Evolutionary conservation across 2,329 filamentous ascomycete genomes (phyloP).

Genomic region (Magnaporthiopsis incrustans): DNA sequence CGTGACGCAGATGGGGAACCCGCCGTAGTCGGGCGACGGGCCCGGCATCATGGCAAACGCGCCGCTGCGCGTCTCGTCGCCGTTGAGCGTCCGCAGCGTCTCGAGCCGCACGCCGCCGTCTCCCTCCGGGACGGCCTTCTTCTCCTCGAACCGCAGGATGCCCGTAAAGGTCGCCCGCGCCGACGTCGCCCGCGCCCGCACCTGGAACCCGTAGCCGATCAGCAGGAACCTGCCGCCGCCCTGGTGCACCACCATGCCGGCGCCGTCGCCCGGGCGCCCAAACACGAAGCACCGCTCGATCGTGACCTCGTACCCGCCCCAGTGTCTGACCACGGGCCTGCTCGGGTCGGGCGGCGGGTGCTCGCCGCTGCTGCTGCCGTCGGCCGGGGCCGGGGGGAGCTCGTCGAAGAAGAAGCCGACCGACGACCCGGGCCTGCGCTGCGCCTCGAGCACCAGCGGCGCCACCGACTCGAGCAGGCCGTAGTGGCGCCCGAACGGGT

Average conservation of each 20-base stretch:
- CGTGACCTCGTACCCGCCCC: constrained; percentile 24
- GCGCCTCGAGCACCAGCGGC: constrained; percentile 24
- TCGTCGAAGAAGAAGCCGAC: constrained; percentile 26
- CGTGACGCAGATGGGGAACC: constrained; percentile 46
- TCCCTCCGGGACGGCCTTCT: constrained; percentile 14
- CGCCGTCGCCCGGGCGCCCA: constrained; percentile 28
- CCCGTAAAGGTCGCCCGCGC: constrained; percentile 26
- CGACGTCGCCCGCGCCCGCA: constrained; percentile 15
- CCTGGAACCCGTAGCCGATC: constrained; percentile 25
- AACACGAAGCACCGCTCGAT: constrained; percentile 30
- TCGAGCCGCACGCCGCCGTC: constrained; percentile 13
- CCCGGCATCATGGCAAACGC: constrained; percentile 45
- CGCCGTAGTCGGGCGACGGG: constrained; percentile 47
- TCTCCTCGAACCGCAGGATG: constrained; percentile 28
- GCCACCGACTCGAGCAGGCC: constrained; percentile 17
- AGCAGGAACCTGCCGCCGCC: constrained; percentile 26
- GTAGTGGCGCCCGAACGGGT: constrained; percentile 27
- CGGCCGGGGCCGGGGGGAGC: background rate
- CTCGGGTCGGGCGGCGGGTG: constrained; percentile 5
- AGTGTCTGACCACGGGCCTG: constrained; percentile 18
- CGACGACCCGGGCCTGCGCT: constrained; percentile 21
- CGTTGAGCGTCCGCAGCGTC: constrained; percentile 27
- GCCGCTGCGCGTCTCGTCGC: constrained; percentile 35
- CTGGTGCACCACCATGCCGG: constrained; percentile 30
- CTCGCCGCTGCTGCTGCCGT: too few species aligned